These are phyloP conservation scores for Aspergillus awamori DNA, from an alignment of 2,329 filamentous ascomycete species.

Conservation along the genomic window DNA sequence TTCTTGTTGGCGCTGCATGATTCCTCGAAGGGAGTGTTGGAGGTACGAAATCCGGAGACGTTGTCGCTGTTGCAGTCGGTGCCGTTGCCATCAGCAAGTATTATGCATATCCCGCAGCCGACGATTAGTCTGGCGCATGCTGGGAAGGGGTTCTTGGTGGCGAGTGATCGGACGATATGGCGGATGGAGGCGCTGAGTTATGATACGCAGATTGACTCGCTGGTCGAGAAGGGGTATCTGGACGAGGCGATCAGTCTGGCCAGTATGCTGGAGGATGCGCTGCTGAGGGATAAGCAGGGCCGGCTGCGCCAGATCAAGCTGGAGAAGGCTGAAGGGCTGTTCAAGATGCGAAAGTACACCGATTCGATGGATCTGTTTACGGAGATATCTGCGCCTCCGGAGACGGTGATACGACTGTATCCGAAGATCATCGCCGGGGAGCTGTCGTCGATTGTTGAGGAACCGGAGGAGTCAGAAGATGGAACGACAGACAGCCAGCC, in stretches of 20 bases:
- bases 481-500: constrained; percentile 25
- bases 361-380: constrained; percentile 89
- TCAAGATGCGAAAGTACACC: constrained; percentile 78
- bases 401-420: constrained; percentile 82
- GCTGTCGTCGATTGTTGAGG: constrained; percentile 64
- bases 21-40: constrained; percentile 78
- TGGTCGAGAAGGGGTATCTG: constrained; percentile 72
- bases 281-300: constrained; percentile 79
- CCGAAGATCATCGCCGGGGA: constrained; percentile 82
- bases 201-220: constrained; percentile 80
- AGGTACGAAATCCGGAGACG: constrained; percentile 91
- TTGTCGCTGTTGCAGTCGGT: constrained; percentile 87
- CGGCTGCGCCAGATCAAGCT: constrained; percentile 86
- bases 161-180: constrained; percentile 90
- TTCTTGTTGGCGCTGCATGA: constrained; percentile 88
- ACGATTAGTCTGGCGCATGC: constrained; percentile 94
- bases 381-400: constrained; percentile 84
- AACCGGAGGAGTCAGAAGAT: constrained; percentile 44
- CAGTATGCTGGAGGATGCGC: constrained; percentile 86
- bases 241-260: constrained; percentile 93
- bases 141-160: constrained; percentile 92
- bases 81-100: constrained; percentile 75
- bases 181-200: constrained; percentile 94
- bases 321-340: constrained; percentile 83
- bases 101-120: constrained; percentile 88